Conservation (phyloP, 805 yeast genomes). For the Schwanniomyces sp. region DNA sequence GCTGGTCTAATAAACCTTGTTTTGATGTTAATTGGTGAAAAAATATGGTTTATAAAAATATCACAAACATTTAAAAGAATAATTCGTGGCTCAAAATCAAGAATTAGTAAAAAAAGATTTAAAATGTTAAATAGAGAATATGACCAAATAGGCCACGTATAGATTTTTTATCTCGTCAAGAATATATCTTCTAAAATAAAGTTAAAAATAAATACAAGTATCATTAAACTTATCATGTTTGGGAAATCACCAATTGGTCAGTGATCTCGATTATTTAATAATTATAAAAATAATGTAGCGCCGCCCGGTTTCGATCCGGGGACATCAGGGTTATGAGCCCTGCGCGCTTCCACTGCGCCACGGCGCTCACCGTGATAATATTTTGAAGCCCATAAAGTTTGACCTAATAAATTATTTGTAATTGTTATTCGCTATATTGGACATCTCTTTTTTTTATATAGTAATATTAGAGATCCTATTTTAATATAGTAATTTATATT, state of each 20-base stretch:
- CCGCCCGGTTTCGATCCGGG: constrained; percentile 95
- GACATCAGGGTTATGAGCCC: constrained; percentile 99
- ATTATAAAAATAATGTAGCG: constrained; percentile 62
- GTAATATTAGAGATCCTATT: too few relatives aligned
- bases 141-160: not conserved
- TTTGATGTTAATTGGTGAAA: constrained; percentile 46
- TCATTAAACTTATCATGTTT: too few relatives aligned
- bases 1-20: constrained; percentile 51
- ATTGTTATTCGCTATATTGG: too few relatives aligned
- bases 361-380: constrained; percentile 57
- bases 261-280: too few relatives aligned
- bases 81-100: constrained; percentile 19
- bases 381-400: too few relatives aligned
- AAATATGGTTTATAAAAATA: constrained; percentile 38
- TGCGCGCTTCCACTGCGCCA: constrained; percentile 99
- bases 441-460: too few relatives aligned
- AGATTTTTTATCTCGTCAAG: not conserved
- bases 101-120: constrained; percentile 38
- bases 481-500: too few relatives aligned
- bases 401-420: too few relatives aligned
- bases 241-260: too few relatives aligned
- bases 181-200: too few relatives aligned
- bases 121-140: constrained; percentile 29
- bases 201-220: too few relatives aligned
- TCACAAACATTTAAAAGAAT: constrained; percentile 39